Evolutionary conservation across 2,329 filamentous ascomycete species (phyloP).

Genomic region (Cercospora sp.): DNA sequence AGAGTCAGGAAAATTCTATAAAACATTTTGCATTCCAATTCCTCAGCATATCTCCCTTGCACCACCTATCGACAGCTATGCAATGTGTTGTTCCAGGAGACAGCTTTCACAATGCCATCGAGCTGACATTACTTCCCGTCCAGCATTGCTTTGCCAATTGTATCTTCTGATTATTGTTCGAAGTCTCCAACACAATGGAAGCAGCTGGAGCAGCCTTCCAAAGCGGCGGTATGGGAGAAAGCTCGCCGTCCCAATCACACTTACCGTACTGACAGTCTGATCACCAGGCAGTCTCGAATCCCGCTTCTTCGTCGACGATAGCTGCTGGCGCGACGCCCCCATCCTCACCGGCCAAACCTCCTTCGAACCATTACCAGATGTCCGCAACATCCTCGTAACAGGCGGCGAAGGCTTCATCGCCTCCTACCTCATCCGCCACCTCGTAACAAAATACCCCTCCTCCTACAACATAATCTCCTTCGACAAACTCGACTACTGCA

Average conservation of each 20-base stretch:
- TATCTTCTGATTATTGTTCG: not conserved
- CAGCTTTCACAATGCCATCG: not conserved
- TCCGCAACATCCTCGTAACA: conserved; percentile 80
- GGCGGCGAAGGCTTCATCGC: conserved; percentile 85
- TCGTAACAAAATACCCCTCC: conserved; percentile 70
- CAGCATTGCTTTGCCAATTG: not conserved
- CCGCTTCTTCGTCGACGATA: conserved; percentile 53
- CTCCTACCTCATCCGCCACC: conserved; percentile 79
- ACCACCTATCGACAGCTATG: not conserved
- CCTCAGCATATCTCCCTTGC: conserved; percentile 13
- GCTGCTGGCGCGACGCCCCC: conserved; percentile 71
- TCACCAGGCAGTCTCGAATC: conserved; percentile 42
- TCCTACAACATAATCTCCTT: conserved; percentile 79
- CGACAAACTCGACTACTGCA: conserved; percentile 82
- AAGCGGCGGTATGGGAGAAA: conserved; percentile 19
- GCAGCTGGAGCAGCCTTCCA: conserved; percentile 24
- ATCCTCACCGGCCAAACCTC: conserved; percentile 68
- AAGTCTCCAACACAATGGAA: not conserved
- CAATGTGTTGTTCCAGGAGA: too few relatives aligned
- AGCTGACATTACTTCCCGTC: not conserved
- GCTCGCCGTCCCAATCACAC: not conserved
- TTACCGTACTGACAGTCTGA: not conserved
- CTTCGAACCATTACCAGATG: conserved; percentile 67
- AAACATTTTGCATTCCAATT: not conserved
- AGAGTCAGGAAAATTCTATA: not conserved